Percentiles rank a stretch among this genome's conserved stretches.
phyloP scores from a whole-genome alignment of 768 basidiomycete species.

The Macrolepiota dolichaula region DNA sequence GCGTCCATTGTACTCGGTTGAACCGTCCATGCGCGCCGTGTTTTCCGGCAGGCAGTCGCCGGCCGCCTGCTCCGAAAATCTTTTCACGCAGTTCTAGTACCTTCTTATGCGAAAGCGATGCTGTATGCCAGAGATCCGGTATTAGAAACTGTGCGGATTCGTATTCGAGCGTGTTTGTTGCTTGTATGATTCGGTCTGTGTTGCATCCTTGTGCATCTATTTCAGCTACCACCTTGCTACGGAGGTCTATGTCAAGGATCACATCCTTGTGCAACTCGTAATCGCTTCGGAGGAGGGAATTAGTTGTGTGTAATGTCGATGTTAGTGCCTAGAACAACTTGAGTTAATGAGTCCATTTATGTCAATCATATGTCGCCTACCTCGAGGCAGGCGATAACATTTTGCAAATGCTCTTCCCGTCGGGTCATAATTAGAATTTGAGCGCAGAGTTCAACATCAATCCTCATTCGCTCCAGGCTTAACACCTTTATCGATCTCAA shows the following conservation, averaged over 20 bases:
- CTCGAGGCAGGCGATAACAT: slow-evolving; percentile 58
- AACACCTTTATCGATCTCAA: slow-evolving; percentile 46
- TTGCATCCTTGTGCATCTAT: slow-evolving; percentile 48
- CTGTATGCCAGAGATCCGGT: slow-evolving; percentile 64
- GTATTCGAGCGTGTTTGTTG: slow-evolving; percentile 66
- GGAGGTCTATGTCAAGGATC: slow-evolving; percentile 43
- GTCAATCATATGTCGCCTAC: slow-evolving; percentile 26
- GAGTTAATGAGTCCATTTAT: background rate
- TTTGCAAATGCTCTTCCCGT: slow-evolving; percentile 63
- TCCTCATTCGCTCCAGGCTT: slow-evolving; percentile 62
- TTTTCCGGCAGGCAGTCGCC: slow-evolving; percentile 44
- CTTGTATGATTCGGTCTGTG: slow-evolving; percentile 54
- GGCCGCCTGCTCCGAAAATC: slow-evolving; percentile 61
- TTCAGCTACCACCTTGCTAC: slow-evolving; percentile 43
- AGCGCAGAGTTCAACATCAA: slow-evolving; percentile 77
- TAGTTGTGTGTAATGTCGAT: slow-evolving; percentile 48
- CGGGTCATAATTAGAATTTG: slow-evolving; percentile 68
- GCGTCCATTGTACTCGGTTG: slow-evolving; percentile 66
- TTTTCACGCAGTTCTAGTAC: slow-evolving; percentile 64
- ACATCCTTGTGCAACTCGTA: slow-evolving; percentile 49
- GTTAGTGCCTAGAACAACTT: slow-evolving; percentile 41
- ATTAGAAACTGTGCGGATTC: slow-evolving; percentile 68
- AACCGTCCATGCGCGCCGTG: slow-evolving; percentile 58
- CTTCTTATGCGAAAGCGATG: slow-evolving; percentile 55
- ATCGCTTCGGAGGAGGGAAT: slow-evolving; percentile 53